Evolutionary conservation across 2,329 filamentous ascomycete genomes (phyloP).

Genomic region (Zopfia rhizophila): DNA sequence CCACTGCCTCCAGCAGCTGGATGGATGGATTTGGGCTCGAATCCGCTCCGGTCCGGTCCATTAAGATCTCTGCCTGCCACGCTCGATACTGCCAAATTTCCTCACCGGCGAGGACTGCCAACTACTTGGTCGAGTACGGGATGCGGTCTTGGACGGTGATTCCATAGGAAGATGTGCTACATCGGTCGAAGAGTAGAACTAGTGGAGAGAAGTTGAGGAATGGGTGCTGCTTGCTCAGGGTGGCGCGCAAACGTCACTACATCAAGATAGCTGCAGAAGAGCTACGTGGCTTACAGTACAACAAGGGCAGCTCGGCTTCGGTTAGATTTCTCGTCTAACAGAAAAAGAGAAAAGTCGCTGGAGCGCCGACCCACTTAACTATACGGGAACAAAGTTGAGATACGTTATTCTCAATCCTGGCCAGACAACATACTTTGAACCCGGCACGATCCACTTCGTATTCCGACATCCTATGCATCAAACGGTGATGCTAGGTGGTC

Average conservation of each 20-base stretch:
- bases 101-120: slow-evolving; percentile 14
- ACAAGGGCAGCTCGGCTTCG: slow-evolving; percentile 21
- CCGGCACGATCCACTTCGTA: slow-evolving; percentile 27
- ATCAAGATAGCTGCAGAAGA: slow-evolving; percentile 25
- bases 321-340: slow-evolving; percentile 20
- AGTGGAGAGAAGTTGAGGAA: slow-evolving; percentile 26
- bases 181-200: slow-evolving; percentile 16
- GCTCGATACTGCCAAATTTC: slow-evolving; percentile 18
- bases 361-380: slow-evolving; percentile 17
- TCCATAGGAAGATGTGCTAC: slow-evolving; percentile 20
- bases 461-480: slow-evolving; percentile 18
- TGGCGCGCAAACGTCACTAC: slow-evolving; percentile 19
- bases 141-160: slow-evolving; percentile 11
- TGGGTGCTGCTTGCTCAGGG: slow-evolving; percentile 27
- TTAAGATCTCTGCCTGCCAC: too few species aligned
- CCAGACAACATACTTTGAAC: slow-evolving; percentile 25
- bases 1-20: too few species aligned
- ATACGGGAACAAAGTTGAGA: slow-evolving; percentile 17
- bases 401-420: slow-evolving; percentile 22
- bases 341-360: slow-evolving; percentile 17
- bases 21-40: too few species aligned
- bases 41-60: too few species aligned
- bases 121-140: slow-evolving; percentile 10
- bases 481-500: slow-evolving; percentile 23
- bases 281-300: slow-evolving; percentile 26